These are phyloP conservation scores for Yarrowia galli DNA, from an alignment of 1,139 yeast genomes.

Conservation along the genomic window DNA sequence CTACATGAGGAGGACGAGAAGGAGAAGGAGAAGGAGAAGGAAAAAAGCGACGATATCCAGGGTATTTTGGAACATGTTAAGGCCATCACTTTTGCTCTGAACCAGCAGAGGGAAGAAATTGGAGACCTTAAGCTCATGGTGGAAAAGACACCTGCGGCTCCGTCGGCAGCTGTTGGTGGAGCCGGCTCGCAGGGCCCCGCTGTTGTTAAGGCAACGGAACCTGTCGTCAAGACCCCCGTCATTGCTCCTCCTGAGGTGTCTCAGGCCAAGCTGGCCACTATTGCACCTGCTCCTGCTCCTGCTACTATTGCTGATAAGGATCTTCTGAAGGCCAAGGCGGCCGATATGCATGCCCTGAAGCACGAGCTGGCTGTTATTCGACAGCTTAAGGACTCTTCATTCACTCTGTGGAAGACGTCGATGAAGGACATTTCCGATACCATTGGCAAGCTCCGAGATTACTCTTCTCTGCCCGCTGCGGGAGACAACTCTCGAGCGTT, in stretches of 20 bases:
- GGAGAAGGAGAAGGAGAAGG: slow-evolving; percentile 18
- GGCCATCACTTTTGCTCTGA: slow-evolving; percentile 38
- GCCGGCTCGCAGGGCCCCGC: not conserved
- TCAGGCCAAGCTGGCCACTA: slow-evolving; percentile 39
- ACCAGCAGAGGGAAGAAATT: slow-evolving; percentile 29
- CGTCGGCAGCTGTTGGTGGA: not conserved
- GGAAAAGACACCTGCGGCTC: slow-evolving; percentile 15
- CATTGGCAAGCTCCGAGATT: slow-evolving; percentile 58
- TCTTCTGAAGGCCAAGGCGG: slow-evolving; percentile 42
- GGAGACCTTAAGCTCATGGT: slow-evolving; percentile 24
- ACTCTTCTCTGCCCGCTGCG: slow-evolving; percentile 51
- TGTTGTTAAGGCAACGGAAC: slow-evolving; percentile 18
- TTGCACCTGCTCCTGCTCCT: slow-evolving; percentile 22
- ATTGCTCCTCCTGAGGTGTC: slow-evolving; percentile 29
- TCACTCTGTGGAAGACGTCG: slow-evolving; percentile 55
- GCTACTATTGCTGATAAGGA: slow-evolving; percentile 14
- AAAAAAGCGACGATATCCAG: slow-evolving; percentile 21
- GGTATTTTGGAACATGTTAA: slow-evolving; percentile 32
- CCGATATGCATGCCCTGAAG: slow-evolving; percentile 55
- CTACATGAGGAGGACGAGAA: slow-evolving; percentile 50
- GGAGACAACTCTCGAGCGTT: slow-evolving; percentile 65
- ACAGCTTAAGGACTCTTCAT: slow-evolving; percentile 62
- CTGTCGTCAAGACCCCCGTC: slow-evolving; percentile 18
- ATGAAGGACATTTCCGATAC: slow-evolving; percentile 58
- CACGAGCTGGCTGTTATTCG: slow-evolving; percentile 69